A percentile compares a stretch with the other conserved stretches of the same genome.
Evolutionary conservation across 1,139 yeast genomes (phyloP).

Genomic region (Blastobotrys petasosporus): DNA sequence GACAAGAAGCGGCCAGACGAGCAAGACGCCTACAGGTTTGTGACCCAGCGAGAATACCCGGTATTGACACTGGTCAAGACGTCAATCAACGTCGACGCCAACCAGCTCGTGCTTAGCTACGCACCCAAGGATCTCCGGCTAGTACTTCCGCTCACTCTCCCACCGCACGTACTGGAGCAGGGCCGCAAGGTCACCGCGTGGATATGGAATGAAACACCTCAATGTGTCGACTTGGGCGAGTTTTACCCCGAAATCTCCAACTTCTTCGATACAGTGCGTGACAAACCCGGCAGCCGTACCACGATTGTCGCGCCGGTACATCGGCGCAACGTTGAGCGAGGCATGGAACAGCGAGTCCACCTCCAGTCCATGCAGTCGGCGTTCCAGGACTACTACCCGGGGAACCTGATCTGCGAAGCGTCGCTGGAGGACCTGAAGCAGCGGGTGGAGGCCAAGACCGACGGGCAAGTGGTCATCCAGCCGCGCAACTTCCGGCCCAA

Average conservation of each 20-base stretch:
- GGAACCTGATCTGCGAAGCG: slow-evolving; percentile 35
- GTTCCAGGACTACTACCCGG: slow-evolving; percentile 44
- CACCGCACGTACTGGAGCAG: slow-evolving; percentile 2
- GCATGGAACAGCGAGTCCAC: slow-evolving; percentile 15
- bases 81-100: slow-evolving; percentile 24
- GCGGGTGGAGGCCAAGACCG: slow-evolving; percentile 19
- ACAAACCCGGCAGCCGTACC: slow-evolving; percentile 24
- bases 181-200: slow-evolving; percentile 12
- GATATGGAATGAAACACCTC: slow-evolving; percentile 19
- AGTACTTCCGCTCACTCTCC: slow-evolving; percentile 27
- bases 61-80: slow-evolving; percentile 32
- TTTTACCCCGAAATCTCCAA: slow-evolving; percentile 15
- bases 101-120: slow-evolving; percentile 30
- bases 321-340: slow-evolving; percentile 27
- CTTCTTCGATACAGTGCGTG: slow-evolving; percentile 15
- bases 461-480: slow-evolving; percentile 21
- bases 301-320: slow-evolving; percentile 31
- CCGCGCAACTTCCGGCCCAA: slow-evolving; percentile 39
- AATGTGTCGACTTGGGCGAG: slow-evolving; percentile 14
- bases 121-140: slow-evolving; percentile 18
- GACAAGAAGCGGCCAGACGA: slow-evolving; percentile 16
- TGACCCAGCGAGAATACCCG: slow-evolving; percentile 36
- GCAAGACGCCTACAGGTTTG: slow-evolving; percentile 24
- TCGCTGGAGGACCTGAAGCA: slow-evolving; percentile 32
- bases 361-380: slow-evolving; percentile 17